Conservation (phyloP, 345 rosid genomes). For the Odontarrhena argentea region DNA sequence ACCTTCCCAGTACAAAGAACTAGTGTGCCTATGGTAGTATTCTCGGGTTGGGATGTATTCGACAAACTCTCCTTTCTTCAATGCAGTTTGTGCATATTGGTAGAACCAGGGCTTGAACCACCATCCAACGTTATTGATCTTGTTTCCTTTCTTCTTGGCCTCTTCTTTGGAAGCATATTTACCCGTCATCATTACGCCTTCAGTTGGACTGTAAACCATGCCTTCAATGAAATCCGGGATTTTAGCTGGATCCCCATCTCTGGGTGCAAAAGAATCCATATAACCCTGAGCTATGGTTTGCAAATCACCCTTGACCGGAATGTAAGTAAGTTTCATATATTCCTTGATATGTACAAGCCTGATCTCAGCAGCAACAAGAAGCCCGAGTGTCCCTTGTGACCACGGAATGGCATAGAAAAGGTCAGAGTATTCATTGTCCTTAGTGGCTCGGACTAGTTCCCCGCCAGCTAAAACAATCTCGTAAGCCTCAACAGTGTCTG, state of each 20-base stretch:
- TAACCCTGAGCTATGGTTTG: slow-evolving; percentile 70
- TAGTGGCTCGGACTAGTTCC: slow-evolving; percentile 75
- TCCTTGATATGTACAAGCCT: slow-evolving; percentile 78
- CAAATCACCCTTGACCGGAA: slow-evolving; percentile 67
- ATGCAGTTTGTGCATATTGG: slow-evolving; percentile 75
- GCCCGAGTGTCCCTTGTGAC: slow-evolving; percentile 92
- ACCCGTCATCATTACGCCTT: slow-evolving; percentile 89
- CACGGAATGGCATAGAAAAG: slow-evolving; percentile 91
- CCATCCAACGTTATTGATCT: slow-evolving; percentile 79
- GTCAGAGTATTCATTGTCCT: slow-evolving; percentile 82
- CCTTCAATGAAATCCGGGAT: slow-evolving; percentile 91
- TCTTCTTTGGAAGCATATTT: slow-evolving; percentile 80
- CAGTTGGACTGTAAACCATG: slow-evolving; percentile 65
- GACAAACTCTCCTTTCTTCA: slow-evolving; percentile 77
- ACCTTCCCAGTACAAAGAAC: slow-evolving; percentile 95
- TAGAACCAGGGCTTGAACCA: slow-evolving; percentile 98
- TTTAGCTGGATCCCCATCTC: slow-evolving; percentile 66
- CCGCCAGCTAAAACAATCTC: slow-evolving; percentile 84
- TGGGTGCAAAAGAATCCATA: slow-evolving; percentile 78
- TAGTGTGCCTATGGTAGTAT: slow-evolving; percentile 90
- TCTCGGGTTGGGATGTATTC: slow-evolving; percentile 92
- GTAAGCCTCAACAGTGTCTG: slow-evolving; percentile 86
- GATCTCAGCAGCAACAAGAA: slow-evolving; percentile 89
- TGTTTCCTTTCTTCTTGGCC: slow-evolving; percentile 84
- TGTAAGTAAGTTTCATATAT: slow-evolving; percentile 84